Base-by-base conservation (phyloP, 306 rosid genomes). In the Rubus parviflorus region DNA sequence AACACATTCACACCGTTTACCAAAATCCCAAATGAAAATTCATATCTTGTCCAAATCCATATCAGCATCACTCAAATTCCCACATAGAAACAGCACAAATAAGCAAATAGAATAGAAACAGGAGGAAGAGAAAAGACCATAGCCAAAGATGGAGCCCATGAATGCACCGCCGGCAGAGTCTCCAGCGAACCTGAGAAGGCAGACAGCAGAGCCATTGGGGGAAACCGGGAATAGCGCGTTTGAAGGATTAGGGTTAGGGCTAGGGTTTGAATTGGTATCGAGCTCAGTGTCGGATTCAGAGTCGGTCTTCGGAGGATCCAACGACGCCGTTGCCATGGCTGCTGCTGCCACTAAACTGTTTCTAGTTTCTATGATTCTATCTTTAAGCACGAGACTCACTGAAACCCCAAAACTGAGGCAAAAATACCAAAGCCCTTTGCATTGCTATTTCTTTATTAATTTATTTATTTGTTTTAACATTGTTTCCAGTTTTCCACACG, bases 61-160 rank as follows among this genome's bases (percentile, higher is more conserved):
- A 45, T 16, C 8, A 43, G 17, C 23, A 43, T 12, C 41, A 41
- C 53, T 70, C 77, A 45, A 45, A 74, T 40, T 48, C 38, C 19
- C 71, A 63, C 6, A 48, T 30, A 13, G 35, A 72, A 72, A 12
- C 37, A 20, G 41, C 16, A 40, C 37, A 63, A 7, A 19, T 1
- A 61, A 61, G 78, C 56, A 40, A n/a, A 13, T 17, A 16, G 2
- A 35, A 22, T 6, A 47, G 23, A 65, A 37, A 74, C 35, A 66
- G 41, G 45, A 19, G 69, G 53, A 71, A 41, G 5, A 62, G 53
- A 7, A 17, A 45, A 15, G 10, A 95, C 99, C 99, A 49, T 90
- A 95, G 84, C 99, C 99, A 49, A 95, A 95, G 66, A 95, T 77
- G 86, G 96, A 90, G 81, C 99, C 99, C 97, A 95, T 95, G 83